These are phyloP conservation scores for Suhomyces wounanorum DNA, from an alignment of 1,139 yeast genomes.

Conservation along the genomic window DNA sequence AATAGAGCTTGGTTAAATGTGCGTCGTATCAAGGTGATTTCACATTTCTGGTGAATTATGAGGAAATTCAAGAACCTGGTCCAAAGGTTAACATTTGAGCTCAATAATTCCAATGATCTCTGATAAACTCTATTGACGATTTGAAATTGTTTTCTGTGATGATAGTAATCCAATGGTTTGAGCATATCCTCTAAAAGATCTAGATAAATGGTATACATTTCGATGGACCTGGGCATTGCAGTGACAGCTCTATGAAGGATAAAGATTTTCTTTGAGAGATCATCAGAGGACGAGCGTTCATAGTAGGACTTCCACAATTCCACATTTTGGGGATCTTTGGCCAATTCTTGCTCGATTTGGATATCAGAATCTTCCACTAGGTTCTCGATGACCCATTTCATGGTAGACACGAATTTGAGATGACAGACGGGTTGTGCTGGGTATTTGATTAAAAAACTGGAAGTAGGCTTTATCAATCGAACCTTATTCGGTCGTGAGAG, in stretches of 20 bases:
- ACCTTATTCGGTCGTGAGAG: too few species aligned
- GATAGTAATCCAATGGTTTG: slow-evolving; percentile 28
- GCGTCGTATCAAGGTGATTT: slow-evolving; percentile 47
- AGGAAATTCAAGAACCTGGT: slow-evolving; percentile 52
- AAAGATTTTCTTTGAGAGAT: slow-evolving; percentile 38
- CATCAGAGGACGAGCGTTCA: slow-evolving; percentile 27
- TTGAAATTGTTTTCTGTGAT: slow-evolving; percentile 30
- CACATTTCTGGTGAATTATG: slow-evolving; percentile 29
- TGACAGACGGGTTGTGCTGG: not conserved
- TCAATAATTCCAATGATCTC: slow-evolving; percentile 45
- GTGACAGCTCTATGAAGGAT: slow-evolving; percentile 57
- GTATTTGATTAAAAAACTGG: too few species aligned
- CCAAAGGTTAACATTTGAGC: slow-evolving; percentile 59
- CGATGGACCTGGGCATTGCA: slow-evolving; percentile 49
- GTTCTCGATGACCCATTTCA: slow-evolving; percentile 3
- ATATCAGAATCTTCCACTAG: slow-evolving; percentile 5
- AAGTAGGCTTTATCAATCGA: too few species aligned
- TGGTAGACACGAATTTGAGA: not conserved
- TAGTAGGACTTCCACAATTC: slow-evolving; percentile 59
- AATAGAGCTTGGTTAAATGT: slow-evolving; percentile 57
- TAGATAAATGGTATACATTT: slow-evolving; percentile 59
- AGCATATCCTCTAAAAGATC: slow-evolving; percentile 38
- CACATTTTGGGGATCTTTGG: slow-evolving; percentile 44
- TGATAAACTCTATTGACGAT: slow-evolving; percentile 48
- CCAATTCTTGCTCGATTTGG: slow-evolving; percentile 43